phyloP scores from a whole-genome alignment of 768 basidiomycete species.

The Rubroboletus pulcherrimus region DNA sequence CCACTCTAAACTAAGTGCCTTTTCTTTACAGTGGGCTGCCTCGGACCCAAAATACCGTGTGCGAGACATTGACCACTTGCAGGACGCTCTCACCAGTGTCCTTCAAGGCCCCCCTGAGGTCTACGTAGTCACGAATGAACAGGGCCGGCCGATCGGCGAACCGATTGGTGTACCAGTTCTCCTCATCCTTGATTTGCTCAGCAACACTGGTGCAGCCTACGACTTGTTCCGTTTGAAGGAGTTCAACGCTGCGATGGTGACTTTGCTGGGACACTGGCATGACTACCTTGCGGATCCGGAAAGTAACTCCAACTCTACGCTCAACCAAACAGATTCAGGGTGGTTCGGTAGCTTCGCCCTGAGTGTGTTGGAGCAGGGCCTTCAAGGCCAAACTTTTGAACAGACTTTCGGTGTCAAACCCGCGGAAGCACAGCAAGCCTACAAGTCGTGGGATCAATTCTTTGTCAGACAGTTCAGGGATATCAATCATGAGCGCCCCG shows the following conservation, averaged over 20 bases:
- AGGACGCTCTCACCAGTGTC: neutral
- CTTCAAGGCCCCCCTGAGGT: neutral
- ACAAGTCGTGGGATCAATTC: conserved; percentile 47
- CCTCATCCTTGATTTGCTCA: conserved; percentile 17
- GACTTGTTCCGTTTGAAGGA: conserved; percentile 8
- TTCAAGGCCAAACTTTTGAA: neutral
- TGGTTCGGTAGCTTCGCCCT: neutral
- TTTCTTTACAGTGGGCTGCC: neutral
- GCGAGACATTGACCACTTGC: neutral
- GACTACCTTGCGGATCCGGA: neutral
- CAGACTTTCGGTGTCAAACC: conserved; percentile 2
- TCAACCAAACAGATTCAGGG: neutral
- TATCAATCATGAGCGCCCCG: neutral
- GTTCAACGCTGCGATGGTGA: conserved; percentile 1
- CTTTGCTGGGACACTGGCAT: conserved; percentile 1
- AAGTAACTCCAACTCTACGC: neutral
- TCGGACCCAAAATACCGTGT: neutral
- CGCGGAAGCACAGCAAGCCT: neutral
- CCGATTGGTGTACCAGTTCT: conserved; percentile 18
- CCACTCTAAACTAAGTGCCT: neutral
- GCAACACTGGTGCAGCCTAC: conserved; percentile 22
- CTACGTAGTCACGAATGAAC: neutral
- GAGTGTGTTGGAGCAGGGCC: neutral
- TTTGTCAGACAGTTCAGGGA: conserved; percentile 41
- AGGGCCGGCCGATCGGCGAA: conserved; percentile 9